A percentile compares a stretch with the other conserved stretches of the same genome.
These are phyloP conservation scores for Fusarium mexicanum DNA, from an alignment of 2,329 filamentous ascomycete species.

Conservation along the genomic window DNA sequence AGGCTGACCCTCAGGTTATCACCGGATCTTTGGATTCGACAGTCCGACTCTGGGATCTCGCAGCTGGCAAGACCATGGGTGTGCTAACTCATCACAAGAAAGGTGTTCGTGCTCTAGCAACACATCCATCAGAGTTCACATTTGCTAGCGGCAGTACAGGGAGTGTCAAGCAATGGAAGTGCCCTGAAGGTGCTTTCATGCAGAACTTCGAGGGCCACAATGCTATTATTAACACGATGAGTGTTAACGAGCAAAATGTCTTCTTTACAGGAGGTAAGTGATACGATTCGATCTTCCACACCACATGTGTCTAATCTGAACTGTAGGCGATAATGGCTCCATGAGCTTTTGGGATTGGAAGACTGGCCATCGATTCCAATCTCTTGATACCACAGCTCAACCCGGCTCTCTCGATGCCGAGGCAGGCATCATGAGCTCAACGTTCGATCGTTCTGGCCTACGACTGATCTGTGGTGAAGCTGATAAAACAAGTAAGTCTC, in stretches of 20 bases:
- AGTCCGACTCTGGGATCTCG: constrained; percentile 92
- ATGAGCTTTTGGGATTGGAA: constrained; percentile 99
- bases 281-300: too few species aligned
- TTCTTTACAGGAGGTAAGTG: constrained; percentile 81
- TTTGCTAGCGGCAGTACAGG: constrained; percentile 93
- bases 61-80: constrained; percentile 94
- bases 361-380: constrained; percentile 90
- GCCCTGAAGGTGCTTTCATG: constrained; percentile 97
- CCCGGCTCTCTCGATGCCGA: constrained; percentile 95
- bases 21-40: constrained; percentile 92
- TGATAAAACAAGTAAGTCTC: constrained; percentile 83
- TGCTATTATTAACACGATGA: constrained; percentile 91
- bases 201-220: constrained; percentile 98
- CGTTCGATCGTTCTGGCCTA: constrained; percentile 88
- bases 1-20: constrained; percentile 96
- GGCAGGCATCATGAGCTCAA: constrained; percentile 92
- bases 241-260: constrained; percentile 94
- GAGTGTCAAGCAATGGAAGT: constrained; percentile 99
- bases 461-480: constrained; percentile 93
- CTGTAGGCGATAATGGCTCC: constrained; percentile 82
- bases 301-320: constrained; percentile 12
- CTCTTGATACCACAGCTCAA: constrained; percentile 89
- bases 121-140: constrained; percentile 93
- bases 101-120: constrained; percentile 84
- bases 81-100: constrained; percentile 99